Evolutionary conservation across 345 rosid species (phyloP).

Genomic region (Hypericum androsaemum): DNA sequence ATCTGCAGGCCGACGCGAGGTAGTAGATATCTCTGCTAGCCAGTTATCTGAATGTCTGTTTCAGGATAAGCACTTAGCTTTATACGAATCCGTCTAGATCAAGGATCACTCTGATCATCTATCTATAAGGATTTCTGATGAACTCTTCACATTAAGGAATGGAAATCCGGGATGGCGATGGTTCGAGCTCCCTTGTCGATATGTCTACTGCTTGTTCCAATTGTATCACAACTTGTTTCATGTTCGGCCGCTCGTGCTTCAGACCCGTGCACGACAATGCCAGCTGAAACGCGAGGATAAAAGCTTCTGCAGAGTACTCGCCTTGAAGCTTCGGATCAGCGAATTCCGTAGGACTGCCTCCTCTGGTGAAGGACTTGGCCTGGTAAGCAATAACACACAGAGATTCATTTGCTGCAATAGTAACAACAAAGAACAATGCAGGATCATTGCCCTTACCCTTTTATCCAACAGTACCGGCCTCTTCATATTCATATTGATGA

Average conservation of each 20-base stretch:
- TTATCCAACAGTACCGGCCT: constrained; percentile 35
- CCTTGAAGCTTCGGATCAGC: constrained; percentile 40
- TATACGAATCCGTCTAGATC: too few species aligned
- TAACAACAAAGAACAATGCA: not conserved
- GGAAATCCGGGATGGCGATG: constrained; percentile 5
- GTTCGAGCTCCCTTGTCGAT: constrained; percentile 18
- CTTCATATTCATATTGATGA: constrained; percentile 30
- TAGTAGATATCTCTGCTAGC: too few species aligned
- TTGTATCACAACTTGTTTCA: constrained; percentile 27
- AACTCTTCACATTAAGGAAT: constrained; percentile 10
- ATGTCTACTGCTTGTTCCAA: constrained; percentile 37
- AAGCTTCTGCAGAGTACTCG: constrained; percentile 38
- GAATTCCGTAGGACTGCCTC: constrained; percentile 23
- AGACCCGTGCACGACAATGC: constrained; percentile 38
- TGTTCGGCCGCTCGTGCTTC: constrained; percentile 32
- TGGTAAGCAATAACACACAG: constrained; percentile 11
- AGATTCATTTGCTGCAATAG: not conserved
- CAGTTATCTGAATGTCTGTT: too few species aligned
- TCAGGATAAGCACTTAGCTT: too few species aligned
- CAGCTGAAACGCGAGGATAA: constrained; percentile 25
- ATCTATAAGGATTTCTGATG: too few species aligned
- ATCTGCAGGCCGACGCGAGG: too few species aligned
- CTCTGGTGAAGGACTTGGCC: constrained; percentile 38
- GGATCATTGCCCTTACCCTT: constrained; percentile 21
- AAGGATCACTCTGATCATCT: too few species aligned